Percentiles rank a stretch among this genome's conserved stretches.
Evolutionary conservation across 345 rosid species (phyloP).

Genomic region (Brassica carinata): DNA sequence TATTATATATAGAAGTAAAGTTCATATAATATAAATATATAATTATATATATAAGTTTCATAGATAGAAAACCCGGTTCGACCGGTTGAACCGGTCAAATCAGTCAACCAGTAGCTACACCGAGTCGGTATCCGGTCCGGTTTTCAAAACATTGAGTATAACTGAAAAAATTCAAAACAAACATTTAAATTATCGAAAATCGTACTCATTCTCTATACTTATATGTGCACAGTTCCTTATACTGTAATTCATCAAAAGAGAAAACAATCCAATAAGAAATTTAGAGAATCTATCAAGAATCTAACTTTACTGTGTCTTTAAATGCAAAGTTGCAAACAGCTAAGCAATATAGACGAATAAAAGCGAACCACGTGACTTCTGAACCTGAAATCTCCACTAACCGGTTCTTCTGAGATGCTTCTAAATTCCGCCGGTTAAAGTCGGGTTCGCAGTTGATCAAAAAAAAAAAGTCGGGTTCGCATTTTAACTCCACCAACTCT

Average conservation of each 20-base stretch:
- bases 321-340: constrained; percentile 36
- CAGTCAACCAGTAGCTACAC: too few species aligned
- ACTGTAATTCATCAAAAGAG: neutral
- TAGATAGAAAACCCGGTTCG: too few species aligned
- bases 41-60: too few species aligned
- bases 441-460: neutral
- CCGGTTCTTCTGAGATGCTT: constrained; percentile 21
- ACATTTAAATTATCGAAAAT: neutral
- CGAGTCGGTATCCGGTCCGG: too few species aligned
- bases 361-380: constrained; percentile 23
- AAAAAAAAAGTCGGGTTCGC: neutral
- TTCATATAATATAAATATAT: too few species aligned
- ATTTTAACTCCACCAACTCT: neutral
- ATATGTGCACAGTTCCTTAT: neutral
- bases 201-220: neutral
- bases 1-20: too few species aligned
- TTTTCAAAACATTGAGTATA: too few species aligned
- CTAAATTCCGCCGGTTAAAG: constrained; percentile 11
- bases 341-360: constrained; percentile 20
- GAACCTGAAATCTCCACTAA: neutral
- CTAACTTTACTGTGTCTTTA: constrained; percentile 30
- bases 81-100: too few species aligned
- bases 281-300: constrained; percentile 28
- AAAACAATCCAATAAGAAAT: neutral
- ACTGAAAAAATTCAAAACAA: too few species aligned